Evolutionary conservation across 257 asterid species (phyloP), one percentile per base, ranked within the genome.

Genomic region (Pogostemon cablin): DNA sequence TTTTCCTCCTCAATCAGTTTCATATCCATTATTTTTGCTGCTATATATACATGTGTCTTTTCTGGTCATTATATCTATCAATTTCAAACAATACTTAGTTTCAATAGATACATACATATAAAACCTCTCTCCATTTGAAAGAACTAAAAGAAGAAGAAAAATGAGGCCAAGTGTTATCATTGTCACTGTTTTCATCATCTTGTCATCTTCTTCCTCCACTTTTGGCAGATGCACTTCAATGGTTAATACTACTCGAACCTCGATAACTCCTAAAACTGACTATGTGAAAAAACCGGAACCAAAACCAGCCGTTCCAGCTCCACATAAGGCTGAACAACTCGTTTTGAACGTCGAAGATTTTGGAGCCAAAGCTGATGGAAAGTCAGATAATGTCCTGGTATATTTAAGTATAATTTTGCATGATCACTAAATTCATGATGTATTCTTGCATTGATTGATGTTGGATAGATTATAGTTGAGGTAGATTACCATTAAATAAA

Each of bases 361-460:
- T 72, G 96, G 99, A 77, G 96, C 99, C 70, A 86, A 72, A 76
- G 88, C 86, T 9, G 90, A 91, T 15, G 90, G 84, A 17, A 57
- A 63, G 42, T 60, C 82, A 15, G 95, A 93, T 76, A 90, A 89
- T 80, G 79, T 83, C 17, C 66, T 79, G 96, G 98, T 89, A 80
- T 62, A 42, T 2, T 9, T 6, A 8, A 5, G 32, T 5, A 11
- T 44, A 4, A 34, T 17, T 75, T 12, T 72, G 50, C 17, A 34
- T 25, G 32, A 56, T 3, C 1, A 49, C 8, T 4, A 42, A 3
- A 8, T 1, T 7, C 12, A 47, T 47, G 9, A 7, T 56, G 6
- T 37, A 12, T 70, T 7, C 8, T 57, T 69, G 49, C 20, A 69
- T 37, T 6, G 11, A 2, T 72, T 53, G 11, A 6, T 35, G 48